Conservation (phyloP, 345 rosid genomes). For the Viola odorata region DNA sequence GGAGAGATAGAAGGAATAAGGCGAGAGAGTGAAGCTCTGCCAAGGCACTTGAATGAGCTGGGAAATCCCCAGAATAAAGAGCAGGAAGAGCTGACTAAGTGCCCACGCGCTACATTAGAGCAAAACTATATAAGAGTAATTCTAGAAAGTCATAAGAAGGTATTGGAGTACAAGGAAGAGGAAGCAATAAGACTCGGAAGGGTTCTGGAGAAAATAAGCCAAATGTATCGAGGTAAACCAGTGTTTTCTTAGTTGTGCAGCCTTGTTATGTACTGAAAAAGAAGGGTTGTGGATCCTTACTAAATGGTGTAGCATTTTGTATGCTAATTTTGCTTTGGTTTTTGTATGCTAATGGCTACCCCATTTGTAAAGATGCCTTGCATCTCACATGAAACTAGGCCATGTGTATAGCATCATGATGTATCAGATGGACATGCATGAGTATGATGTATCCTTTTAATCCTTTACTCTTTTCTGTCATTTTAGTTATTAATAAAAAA, state of each 20-base stretch:
- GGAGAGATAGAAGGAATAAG: not conserved
- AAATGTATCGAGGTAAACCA: constrained; percentile 4
- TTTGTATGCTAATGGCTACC: not conserved
- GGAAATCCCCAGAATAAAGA: not conserved
- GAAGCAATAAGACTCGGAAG: constrained; percentile 15
- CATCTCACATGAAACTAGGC: not conserved
- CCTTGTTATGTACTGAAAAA: not conserved
- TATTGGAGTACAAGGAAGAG: constrained; percentile 23
- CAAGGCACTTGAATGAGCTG: not conserved
- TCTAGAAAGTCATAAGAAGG: constrained; percentile 13
- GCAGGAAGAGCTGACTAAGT: constrained; percentile 3
- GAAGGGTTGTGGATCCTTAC: not conserved
- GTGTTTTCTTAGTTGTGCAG: not conserved
- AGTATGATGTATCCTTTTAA: not conserved
- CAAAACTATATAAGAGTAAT: constrained; percentile 10
- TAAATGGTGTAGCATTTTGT: not conserved
- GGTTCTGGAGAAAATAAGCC: constrained; percentile 19
- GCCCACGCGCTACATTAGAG: constrained; percentile 6
- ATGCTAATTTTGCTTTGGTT: not conserved
- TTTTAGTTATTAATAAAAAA: too few species aligned
- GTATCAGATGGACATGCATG: not conserved
- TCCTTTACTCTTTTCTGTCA: not conserved
- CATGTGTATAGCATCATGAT: not conserved
- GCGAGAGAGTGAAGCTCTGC: not conserved
- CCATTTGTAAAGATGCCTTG: not conserved